Evolutionary conservation across 495 filamentous ascomycete species (phyloP), one percentile per base, ranked within the genome.

Genomic region (Aspergillus baeticus): DNA sequence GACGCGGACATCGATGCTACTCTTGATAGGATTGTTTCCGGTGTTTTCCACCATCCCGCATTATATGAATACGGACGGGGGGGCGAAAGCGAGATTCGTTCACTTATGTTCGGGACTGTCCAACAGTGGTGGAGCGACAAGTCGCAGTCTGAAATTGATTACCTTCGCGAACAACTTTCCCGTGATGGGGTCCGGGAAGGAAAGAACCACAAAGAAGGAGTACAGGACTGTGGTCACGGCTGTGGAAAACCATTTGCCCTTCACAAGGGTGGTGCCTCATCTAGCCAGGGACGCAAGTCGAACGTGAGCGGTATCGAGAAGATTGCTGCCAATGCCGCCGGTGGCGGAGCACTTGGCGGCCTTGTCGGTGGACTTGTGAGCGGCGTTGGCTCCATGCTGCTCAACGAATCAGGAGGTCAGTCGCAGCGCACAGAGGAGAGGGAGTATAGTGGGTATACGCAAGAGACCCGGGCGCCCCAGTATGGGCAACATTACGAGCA

Each of bases 31-130:
- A 90, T 96, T 64, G 83, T 95, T 63, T 78, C 82, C 50, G 90
- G 90, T 38, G 82, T 94, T 4, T 89, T 96, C 64, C 91, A 96
- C 64, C 92, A 96, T 69, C 92, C 92, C 2, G 88, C 89, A 38
- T 82, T 88, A 29, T 83, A 84, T 36, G 68, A 83, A 26, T 77
- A 78, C 66, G 89, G 89, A 18, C 76, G 87, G 17, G 88, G 92
- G 65, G 89, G 88, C 13, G 87, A 87, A 15, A 63, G 65, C 10
- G 88, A 95, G 57, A 87, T 90, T 21, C 87, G 91, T 41, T 63
- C 72, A 17, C 76, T 83, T 56, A 93, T 96, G 88, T 96, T 92
- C 69, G 69, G 71, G 13, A 85, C 84, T 10, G 85, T 96, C 14
- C 74, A 88, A 68, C 71, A 86, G 57, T 96, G 91, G 92, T 96